A percentile compares a stretch with the other conserved stretches of the same genome.
Evolutionary conservation across 805 yeast genomes (phyloP).

Genomic region (Candida nanaspora): DNA sequence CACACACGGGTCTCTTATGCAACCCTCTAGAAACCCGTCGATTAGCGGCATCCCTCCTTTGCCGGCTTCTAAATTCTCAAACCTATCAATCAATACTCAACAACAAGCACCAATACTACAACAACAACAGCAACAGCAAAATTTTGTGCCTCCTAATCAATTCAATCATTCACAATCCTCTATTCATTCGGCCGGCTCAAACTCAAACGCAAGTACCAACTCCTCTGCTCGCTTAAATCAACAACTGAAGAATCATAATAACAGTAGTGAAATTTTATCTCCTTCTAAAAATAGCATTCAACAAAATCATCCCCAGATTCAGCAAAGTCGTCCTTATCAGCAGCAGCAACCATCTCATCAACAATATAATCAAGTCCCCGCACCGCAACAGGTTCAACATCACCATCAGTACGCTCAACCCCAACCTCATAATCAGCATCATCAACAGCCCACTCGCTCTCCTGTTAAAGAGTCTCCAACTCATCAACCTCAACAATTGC

Average conservation of each 20-base stretch:
- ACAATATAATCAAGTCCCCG: slow-evolving; percentile 1
- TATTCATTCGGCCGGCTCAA: not conserved
- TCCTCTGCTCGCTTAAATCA: no score
- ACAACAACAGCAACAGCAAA: no score
- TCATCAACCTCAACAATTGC: not conserved
- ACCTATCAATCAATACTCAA: slow-evolving; percentile 2
- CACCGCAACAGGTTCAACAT: slow-evolving; percentile 1
- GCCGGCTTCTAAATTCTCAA: slow-evolving; percentile 12
- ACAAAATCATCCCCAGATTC: no score
- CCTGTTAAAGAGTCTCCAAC: no score
- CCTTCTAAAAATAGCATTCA: no score
- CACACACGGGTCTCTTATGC: no score
- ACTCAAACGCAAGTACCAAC: slow-evolving; percentile 1
- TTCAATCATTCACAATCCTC: no score
- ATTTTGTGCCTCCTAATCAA: no score
- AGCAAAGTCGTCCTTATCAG: no score
- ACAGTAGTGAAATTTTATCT: no score
- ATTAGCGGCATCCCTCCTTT: slow-evolving; percentile 8
- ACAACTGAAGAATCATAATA: no score
- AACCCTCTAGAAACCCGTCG: not conserved
- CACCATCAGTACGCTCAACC: slow-evolving; percentile 1
- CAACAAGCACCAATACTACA: no score
- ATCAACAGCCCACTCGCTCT: not conserved
- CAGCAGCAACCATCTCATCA: not conserved
- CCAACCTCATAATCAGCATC: not conserved